These are phyloP conservation scores for Dactylellina haptotyla DNA, from an alignment of 2,329 filamentous ascomycete species.

Conservation along the genomic window DNA sequence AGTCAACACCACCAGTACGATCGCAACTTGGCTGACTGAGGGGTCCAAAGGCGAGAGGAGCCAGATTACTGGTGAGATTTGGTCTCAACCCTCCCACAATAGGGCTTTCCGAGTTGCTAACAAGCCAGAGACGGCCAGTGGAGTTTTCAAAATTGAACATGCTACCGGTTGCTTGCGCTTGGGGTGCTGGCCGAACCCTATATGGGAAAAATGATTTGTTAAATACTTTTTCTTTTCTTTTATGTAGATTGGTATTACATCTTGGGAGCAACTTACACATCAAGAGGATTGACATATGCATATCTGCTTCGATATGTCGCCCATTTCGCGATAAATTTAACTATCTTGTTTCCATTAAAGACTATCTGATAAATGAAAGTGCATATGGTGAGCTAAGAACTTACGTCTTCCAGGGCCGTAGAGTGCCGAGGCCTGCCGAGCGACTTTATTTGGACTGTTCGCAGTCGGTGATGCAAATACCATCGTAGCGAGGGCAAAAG, in stretches of 20 bases:
- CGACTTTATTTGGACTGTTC: neutral
- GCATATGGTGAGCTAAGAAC: neutral
- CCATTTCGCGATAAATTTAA: slow-evolving; percentile 38
- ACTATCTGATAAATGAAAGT: too few relatives aligned
- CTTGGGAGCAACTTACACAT: slow-evolving; percentile 17
- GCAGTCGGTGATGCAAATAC: slow-evolving; percentile 1
- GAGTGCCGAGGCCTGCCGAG: slow-evolving; percentile 25
- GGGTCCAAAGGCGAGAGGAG: slow-evolving; percentile 33
- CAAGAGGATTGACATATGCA: slow-evolving; percentile 27
- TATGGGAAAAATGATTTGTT: neutral
- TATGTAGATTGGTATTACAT: too few relatives aligned
- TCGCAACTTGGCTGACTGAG: slow-evolving; percentile 24
- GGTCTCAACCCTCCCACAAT: slow-evolving; percentile 22
- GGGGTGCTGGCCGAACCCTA: slow-evolving; percentile 23
- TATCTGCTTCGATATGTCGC: slow-evolving; percentile 43
- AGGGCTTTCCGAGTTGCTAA: slow-evolving; percentile 1
- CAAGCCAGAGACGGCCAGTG: slow-evolving; percentile 37
- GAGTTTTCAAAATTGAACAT: slow-evolving; percentile 39
- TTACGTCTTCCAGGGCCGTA: slow-evolving; percentile 39
- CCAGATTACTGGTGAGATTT: slow-evolving; percentile 40
- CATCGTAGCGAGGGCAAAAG: neutral
- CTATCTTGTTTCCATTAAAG: too few relatives aligned
- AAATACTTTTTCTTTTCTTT: neutral
- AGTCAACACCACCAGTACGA: slow-evolving; percentile 23
- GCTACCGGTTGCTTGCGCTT: slow-evolving; percentile 4